Base-by-base conservation (phyloP, 768 basidiomycete genomes). In the Agaricus sinodeliciosus region DNA sequence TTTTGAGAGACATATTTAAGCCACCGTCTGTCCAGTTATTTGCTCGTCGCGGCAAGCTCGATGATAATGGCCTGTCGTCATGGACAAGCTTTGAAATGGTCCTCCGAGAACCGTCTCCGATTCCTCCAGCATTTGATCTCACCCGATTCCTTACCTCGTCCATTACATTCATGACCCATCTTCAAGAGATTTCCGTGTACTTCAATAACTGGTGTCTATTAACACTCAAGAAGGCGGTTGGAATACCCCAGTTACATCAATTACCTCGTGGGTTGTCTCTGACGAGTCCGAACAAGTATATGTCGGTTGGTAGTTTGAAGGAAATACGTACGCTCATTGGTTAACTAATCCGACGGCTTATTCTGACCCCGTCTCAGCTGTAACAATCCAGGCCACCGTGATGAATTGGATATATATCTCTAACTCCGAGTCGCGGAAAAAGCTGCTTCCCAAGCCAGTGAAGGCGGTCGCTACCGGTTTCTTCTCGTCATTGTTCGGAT, bases 21-120 rank as follows among this genome's bases (percentile, higher is more conserved):
- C 52, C 26, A 39, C 19, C 48, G 18, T 31, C 3, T 22, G 13
- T 7, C 39, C 42, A 92, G 86, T 76, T 97, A 1, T 88, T 85
- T 59, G 94, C 87, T 13, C 82, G 92, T 34, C 81, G 90, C 34
- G 94, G 92, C 7, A 68, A 73, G 40, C 70, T 90, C 35, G 77
- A 82, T 18, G 67, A 68, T 13, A 63, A 65, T 25, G 59, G 62
- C 16, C 48, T 51, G 13, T 55, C 62, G 59, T 26, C 69, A 70
- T 96, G 93, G 90, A 94, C 95, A 3, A 77, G 85, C 0, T 96
- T 99, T 65, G 81, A 89, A 55, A 94, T 99, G 90, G 74, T 76
- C 3, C 75, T 96, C 2, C 79, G 95, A 43, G 90, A 95, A 61
- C 81, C 86, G 3, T 72, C 76, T 2, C 81, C 92, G 0, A 84